Evolutionary conservation across 805 yeast species (phyloP), one percentile per base, ranked within the genome.

Genomic region (Hanseniaspora valbyensis): DNA sequence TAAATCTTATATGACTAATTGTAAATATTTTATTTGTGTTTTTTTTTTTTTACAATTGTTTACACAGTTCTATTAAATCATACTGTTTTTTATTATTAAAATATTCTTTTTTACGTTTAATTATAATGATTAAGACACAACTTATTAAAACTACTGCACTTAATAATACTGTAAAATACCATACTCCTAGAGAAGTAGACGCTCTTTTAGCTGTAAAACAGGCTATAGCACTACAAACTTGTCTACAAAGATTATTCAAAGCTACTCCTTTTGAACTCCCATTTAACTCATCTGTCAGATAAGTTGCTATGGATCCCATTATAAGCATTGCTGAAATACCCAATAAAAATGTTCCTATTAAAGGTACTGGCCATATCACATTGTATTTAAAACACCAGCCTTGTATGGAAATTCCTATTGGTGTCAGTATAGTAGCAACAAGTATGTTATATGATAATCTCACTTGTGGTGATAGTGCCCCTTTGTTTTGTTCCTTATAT

Each of bases 231-330:
- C 94, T 95, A 52, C 83, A 66, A 2, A 77, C 66, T 71, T 79
- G 83, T 57, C 95, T 71, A 21, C 81, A 69, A 51, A 86, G 71
- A 59, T 86, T 86, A 58, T 83, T 85, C 46, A 87, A 63, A 0
- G 95, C 94, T 44, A 86, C 84, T 0, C 94, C 95, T 0, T 94
- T 83, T 14, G 95, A 89, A 39, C 95, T 94, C 9, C 29, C 29
- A 39, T 95, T 94, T 42, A 86, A 69, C 1, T 86, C 77, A 59
- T 86, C 95, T 1, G 86, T 87, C 51, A 86, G 66, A 59, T 85
- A 86, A 0, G 95, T 84, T 2, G 81, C 76, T 0, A 86, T 81
- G 12, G 84, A 76, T 2, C 92, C 90, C 56, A 85, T 83, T 3
- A 83, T 77, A 65, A 85, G 76, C 90, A 85, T 82, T 29, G 85